These are phyloP conservation scores for Pichia sp. DNA, from an alignment of 1,139 yeast genomes.

Conservation along the genomic window DNA sequence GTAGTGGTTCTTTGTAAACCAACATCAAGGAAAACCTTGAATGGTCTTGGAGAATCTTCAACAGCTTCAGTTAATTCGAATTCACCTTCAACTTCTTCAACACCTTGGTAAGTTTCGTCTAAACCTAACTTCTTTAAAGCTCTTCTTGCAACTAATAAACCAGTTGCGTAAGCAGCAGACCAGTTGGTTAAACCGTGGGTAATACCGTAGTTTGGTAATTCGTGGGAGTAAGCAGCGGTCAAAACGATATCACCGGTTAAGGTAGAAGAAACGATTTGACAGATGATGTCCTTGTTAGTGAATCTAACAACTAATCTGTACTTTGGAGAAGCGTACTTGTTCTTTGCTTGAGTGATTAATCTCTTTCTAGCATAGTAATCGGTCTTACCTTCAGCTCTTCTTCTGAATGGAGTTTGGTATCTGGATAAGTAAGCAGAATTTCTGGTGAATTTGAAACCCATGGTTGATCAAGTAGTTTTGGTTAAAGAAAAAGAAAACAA, in stretches of 20 bases:
- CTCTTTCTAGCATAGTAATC: constrained; percentile 99
- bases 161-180: constrained; percentile 99
- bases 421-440: constrained; percentile 95
- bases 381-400: constrained; percentile 99
- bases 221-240: constrained; percentile 98
- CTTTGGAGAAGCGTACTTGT: constrained; percentile 99
- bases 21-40: constrained; percentile 98
- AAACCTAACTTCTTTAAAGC: constrained; percentile 95
- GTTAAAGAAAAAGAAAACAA: background rate
- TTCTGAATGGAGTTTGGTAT: constrained; percentile 99
- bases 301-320: constrained; percentile 99
- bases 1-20: constrained; percentile 99
- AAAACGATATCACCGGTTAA: constrained; percentile 95
- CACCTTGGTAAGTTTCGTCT: constrained; percentile 98
- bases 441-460: constrained; percentile 60
- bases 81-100: constrained; percentile 99
- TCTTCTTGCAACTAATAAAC: constrained; percentile 99
- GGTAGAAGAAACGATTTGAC: constrained; percentile 95
- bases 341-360: constrained; percentile 99
- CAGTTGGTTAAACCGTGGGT: constrained; percentile 99
- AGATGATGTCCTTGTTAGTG: constrained; percentile 99
- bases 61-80: constrained; percentile 97
- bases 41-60: constrained; percentile 99
- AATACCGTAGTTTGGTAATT: constrained; percentile 97
- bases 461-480: constrained; percentile 19